Evolutionary conservation across 1,284 basidiomycete genomes (phyloP).

Genomic region (Ustilago loliicola): DNA sequence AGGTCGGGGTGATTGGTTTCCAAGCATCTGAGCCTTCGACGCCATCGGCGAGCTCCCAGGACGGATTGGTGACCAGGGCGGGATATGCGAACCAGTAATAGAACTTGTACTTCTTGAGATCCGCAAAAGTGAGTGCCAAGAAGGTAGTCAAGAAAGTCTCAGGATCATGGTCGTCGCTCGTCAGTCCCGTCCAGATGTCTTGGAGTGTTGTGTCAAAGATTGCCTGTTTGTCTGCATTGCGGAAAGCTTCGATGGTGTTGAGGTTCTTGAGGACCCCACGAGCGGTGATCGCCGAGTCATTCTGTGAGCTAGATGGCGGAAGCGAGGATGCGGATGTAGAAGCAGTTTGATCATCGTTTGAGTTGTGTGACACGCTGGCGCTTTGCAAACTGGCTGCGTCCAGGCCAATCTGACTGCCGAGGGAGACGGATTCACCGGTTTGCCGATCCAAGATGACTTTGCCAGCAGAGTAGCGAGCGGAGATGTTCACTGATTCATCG

Average conservation of each 20-base stretch:
- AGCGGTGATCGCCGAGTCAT: conserved; percentile 4
- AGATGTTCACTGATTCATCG: conserved; percentile 79
- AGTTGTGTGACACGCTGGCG: conserved; percentile 66
- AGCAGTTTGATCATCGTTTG: background rate
- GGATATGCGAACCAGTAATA: conserved; percentile 99
- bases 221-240: conserved; percentile 85
- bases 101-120: conserved; percentile 97
- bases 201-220: conserved; percentile 75
- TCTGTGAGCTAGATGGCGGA: conserved; percentile 67
- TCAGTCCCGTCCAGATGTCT: conserved; percentile 40
- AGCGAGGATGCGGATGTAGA: conserved; percentile 70
- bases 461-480: conserved; percentile 80
- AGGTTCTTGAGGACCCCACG: conserved; percentile 80
- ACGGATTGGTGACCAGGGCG: conserved; percentile 77
- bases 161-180: conserved; percentile 33
- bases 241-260: conserved; percentile 98
- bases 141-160: conserved; percentile 77
- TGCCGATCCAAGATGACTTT: conserved; percentile 81
- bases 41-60: conserved; percentile 76
- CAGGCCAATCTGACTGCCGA: conserved; percentile 63
- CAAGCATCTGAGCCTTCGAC: conserved; percentile 60
- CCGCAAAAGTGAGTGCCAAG: conserved; percentile 90
- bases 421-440: conserved; percentile 73
- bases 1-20: conserved; percentile 11
- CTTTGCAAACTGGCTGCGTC: conserved; percentile 71